Percentiles rank a stretch among this genome's conserved stretches.
phyloP scores from a whole-genome alignment of 1,139 yeast genomes.

The Nakaseomyces glabratus region DNA sequence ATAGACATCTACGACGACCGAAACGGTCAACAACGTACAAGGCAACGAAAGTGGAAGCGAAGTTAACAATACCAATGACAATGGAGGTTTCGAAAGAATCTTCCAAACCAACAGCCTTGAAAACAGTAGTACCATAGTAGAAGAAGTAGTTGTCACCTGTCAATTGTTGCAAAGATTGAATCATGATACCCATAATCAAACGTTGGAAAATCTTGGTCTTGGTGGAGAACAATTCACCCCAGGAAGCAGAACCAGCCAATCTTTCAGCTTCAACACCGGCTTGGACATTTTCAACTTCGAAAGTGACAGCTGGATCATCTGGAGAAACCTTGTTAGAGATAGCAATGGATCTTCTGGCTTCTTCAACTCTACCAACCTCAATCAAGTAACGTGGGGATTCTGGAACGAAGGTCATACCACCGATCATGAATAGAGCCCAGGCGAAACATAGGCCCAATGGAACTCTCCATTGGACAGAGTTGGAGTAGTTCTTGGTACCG shows the following conservation, averaged over 20 bases:
- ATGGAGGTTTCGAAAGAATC: constrained; percentile 73
- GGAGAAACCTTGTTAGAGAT: constrained; percentile 46
- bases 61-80: constrained; percentile 66
- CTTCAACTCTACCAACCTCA: constrained; percentile 43
- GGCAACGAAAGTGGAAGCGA: constrained; percentile 61
- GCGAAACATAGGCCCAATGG: constrained; percentile 46
- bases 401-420: constrained; percentile 61
- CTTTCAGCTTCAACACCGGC: constrained; percentile 57
- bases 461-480: constrained; percentile 55
- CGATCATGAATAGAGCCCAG: constrained; percentile 36
- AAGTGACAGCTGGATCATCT: constrained; percentile 49
- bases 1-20: constrained; percentile 57
- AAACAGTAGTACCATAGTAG: constrained; percentile 68
- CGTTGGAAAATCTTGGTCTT: constrained; percentile 47
- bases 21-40: constrained; percentile 54
- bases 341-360: constrained; percentile 51
- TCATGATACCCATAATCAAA: constrained; percentile 49
- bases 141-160: constrained; percentile 72
- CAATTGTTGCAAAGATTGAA: constrained; percentile 62
- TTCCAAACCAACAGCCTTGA: constrained; percentile 60
- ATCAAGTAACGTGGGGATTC: constrained; percentile 72
- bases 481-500: constrained; percentile 42
- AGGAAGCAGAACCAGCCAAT: constrained; percentile 51
- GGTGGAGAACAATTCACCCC: constrained; percentile 52
- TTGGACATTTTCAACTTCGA: constrained; percentile 50